Evolutionary conservation across 768 basidiomycete species (phyloP).

Genomic region (Pleurotus cornucopiae): DNA sequence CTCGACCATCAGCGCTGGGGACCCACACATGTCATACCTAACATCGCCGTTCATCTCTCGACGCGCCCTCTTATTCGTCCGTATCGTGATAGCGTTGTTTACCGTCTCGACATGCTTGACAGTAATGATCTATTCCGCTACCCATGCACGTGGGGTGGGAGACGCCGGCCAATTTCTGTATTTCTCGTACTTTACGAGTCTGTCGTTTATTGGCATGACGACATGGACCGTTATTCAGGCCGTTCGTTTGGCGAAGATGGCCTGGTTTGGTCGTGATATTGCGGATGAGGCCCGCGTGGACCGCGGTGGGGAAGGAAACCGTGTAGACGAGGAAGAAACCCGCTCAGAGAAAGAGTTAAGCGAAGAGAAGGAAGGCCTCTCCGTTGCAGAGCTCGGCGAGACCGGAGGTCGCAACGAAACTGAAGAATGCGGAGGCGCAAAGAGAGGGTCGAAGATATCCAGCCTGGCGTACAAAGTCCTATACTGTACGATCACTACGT

Average conservation of each 20-base stretch:
- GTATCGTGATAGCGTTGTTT: slow-evolving; percentile 49
- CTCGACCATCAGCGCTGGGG: slow-evolving; percentile 8
- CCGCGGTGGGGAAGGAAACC: too few relatives aligned
- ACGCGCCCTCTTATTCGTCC: slow-evolving; percentile 26
- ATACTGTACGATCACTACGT: slow-evolving; percentile 44
- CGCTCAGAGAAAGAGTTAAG: too few relatives aligned
- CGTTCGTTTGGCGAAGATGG: slow-evolving; percentile 28
- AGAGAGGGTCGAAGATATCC: slow-evolving; percentile 50
- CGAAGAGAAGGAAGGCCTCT: too few relatives aligned
- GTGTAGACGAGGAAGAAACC: too few relatives aligned
- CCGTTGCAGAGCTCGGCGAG: too few relatives aligned
- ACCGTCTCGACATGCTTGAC: slow-evolving; percentile 37
- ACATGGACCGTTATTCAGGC: slow-evolving; percentile 61
- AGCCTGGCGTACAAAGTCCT: slow-evolving; percentile 57
- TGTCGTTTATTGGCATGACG: slow-evolving; percentile 57
- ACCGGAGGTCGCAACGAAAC: too few relatives aligned
- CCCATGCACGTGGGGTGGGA: slow-evolving; percentile 15
- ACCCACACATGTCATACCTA: slow-evolving; percentile 33
- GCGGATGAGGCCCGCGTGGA: too few relatives aligned
- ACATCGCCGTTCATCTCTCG: slow-evolving; percentile 44
- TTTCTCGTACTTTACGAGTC: slow-evolving; percentile 62
- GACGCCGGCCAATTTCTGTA: slow-evolving; percentile 17
- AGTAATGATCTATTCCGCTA: slow-evolving; percentile 29
- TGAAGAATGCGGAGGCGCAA: too few relatives aligned
- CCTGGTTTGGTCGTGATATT: too few relatives aligned